These are phyloP conservation scores for Candida andamanensis DNA, from an alignment of 805 yeast genomes.

Conservation along the genomic window DNA sequence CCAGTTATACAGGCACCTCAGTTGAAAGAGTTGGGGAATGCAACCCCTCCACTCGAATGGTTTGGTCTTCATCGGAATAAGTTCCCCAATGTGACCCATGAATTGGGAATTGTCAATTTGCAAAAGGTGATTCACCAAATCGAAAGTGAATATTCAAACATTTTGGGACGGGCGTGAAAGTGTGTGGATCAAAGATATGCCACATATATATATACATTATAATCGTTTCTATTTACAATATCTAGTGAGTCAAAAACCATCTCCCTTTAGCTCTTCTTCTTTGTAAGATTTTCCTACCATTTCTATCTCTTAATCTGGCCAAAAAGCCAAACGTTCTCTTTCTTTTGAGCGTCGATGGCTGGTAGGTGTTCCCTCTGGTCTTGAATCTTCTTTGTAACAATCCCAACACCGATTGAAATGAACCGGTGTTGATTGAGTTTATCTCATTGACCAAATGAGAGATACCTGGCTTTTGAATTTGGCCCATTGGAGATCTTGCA, in stretches of 20 bases:
- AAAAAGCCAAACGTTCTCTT: slow-evolving; percentile 88
- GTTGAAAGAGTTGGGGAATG: slow-evolving; percentile 86
- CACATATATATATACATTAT: slow-evolving; percentile 1
- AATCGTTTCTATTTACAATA: slow-evolving; percentile 4
- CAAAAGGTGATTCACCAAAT: slow-evolving; percentile 72
- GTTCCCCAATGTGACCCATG: slow-evolving; percentile 85
- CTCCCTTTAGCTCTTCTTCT: slow-evolving; percentile 85
- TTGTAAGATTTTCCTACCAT: slow-evolving; percentile 73
- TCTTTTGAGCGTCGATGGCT: slow-evolving; percentile 86
- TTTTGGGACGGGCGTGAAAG: slow-evolving; percentile 38
- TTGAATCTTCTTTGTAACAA: slow-evolving; percentile 65
- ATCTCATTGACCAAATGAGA: too few species aligned
- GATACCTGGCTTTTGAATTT: too few species aligned
- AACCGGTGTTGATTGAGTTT: neutral
- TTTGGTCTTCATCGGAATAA: slow-evolving; percentile 86
- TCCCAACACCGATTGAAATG: slow-evolving; percentile 20
- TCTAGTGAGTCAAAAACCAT: slow-evolving; percentile 82
- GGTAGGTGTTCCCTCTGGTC: slow-evolving; percentile 90
- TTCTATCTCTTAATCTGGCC: slow-evolving; percentile 68
- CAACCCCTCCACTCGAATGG: slow-evolving; percentile 98
- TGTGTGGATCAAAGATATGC: neutral
- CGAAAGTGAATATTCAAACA: slow-evolving; percentile 47
- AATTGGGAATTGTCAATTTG: slow-evolving; percentile 64
- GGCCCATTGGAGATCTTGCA: too few species aligned
- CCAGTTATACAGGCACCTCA: slow-evolving; percentile 89